phyloP scores from a whole-genome alignment of 2,329 filamentous ascomycete genomes.

The Pyricularia grisea region DNA sequence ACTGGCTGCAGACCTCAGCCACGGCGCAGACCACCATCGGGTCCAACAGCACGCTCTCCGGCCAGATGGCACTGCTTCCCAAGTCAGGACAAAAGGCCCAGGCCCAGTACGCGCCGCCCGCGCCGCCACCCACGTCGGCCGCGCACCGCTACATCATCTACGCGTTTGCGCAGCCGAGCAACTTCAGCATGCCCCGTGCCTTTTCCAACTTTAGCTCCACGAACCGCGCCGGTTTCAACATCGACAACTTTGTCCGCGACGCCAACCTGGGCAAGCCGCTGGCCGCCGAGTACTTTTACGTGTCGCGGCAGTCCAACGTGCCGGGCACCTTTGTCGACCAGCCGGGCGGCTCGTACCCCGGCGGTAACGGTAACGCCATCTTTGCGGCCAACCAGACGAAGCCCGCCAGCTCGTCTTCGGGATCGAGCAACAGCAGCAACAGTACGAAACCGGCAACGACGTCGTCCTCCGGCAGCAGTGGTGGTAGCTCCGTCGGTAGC shows the following conservation, averaged over 20 bases:
- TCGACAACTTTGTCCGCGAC: constrained; percentile 5
- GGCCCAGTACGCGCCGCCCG: constrained; percentile 6
- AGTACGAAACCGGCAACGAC: not conserved
- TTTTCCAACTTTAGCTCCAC: constrained; percentile 3
- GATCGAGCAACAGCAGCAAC: not conserved
- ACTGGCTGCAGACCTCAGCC: constrained; percentile 7
- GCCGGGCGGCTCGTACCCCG: constrained; percentile 6
- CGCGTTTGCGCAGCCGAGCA: constrained; percentile 6
- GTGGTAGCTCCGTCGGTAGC: not conserved
- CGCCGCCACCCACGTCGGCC: constrained; percentile 5
- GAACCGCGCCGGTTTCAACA: constrained; percentile 7
- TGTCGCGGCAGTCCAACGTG: constrained; percentile 5
- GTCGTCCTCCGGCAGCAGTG: not conserved
- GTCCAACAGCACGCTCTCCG: not conserved
- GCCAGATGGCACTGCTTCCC: constrained; percentile 2
- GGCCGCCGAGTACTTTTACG: constrained; percentile 9
- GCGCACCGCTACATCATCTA: constrained; percentile 10
- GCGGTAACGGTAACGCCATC: constrained; percentile 7
- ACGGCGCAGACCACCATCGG: not conserved
- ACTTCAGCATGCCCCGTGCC: constrained; percentile 4
- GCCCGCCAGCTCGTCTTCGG: not conserved
- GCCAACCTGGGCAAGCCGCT: constrained; percentile 6
- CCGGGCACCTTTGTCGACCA: constrained; percentile 7
- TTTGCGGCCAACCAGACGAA: not conserved
- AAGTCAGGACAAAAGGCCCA: not conserved